phyloP scores from a whole-genome alignment of 306 rosid species.

The Castanea crenata region DNA sequence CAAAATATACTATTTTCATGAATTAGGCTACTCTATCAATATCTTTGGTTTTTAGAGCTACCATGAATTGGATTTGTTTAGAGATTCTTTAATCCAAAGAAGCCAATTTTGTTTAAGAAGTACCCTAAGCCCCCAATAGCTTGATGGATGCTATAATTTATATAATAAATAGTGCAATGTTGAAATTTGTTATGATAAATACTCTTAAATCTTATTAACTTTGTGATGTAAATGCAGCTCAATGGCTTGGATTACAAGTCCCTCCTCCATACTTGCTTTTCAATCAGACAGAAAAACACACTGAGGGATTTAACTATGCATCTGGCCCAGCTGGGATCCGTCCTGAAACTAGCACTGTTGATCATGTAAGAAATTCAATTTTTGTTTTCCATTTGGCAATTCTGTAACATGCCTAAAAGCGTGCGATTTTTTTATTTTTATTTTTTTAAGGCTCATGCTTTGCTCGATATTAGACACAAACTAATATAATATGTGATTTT shows the following conservation, averaged over 20 bases:
- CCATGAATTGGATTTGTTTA: too few relatives aligned
- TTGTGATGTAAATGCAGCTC: background rate
- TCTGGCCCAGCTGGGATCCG: constrained; percentile 1
- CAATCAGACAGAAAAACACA: background rate
- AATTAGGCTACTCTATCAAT: too few relatives aligned
- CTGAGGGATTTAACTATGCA: constrained; percentile 4
- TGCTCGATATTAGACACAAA: too few relatives aligned
- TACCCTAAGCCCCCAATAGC: background rate
- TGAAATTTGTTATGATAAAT: background rate
- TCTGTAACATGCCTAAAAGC: too few relatives aligned
- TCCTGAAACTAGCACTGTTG: background rate
- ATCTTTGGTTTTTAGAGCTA: too few relatives aligned
- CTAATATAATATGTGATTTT: background rate
- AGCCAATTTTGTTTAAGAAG: too few relatives aligned
- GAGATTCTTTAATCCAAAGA: too few relatives aligned
- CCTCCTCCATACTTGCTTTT: background rate
- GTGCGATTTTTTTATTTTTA: background rate
- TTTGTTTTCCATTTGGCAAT: too few relatives aligned
- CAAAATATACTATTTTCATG: too few relatives aligned
- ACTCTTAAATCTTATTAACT: background rate
- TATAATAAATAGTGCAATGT: background rate
- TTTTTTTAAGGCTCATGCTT: background rate
- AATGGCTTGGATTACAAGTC: background rate
- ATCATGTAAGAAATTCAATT: background rate
- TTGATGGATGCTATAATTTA: background rate